These are phyloP conservation scores for Helicocarpus griseus DNA, from an alignment of 2,329 filamentous ascomycete genomes.

Conservation along the genomic window DNA sequence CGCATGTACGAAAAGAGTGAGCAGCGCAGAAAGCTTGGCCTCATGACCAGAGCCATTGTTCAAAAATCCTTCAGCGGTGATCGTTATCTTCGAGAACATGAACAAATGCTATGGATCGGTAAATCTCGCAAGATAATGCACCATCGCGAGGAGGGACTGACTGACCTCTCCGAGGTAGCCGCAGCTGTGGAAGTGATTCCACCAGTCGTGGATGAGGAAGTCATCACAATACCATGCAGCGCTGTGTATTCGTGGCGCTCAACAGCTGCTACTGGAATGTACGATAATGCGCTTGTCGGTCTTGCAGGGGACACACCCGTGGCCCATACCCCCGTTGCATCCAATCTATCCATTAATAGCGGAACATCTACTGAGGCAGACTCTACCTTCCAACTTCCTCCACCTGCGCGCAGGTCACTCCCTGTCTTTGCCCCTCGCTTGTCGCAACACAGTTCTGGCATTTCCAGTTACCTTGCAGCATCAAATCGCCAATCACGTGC, in stretches of 20 bases:
- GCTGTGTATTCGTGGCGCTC: constrained; percentile 29
- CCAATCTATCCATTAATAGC: constrained; percentile 21
- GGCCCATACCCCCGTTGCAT: constrained; percentile 15
- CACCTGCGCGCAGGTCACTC: constrained; percentile 12
- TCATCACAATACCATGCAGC: constrained; percentile 26
- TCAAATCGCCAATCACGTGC: not conserved
- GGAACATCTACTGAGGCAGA: constrained; percentile 23
- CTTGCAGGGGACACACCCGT: constrained; percentile 14
- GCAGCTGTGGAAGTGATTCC: constrained; percentile 17
- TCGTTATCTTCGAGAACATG: constrained; percentile 52
- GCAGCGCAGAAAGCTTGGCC: constrained; percentile 47
- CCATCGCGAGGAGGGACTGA: constrained; percentile 16
- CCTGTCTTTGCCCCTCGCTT: constrained; percentile 26
- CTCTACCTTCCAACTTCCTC: constrained; percentile 20
- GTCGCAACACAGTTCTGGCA: constrained; percentile 10
- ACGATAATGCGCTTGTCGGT: constrained; percentile 16
- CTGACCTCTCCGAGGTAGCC: constrained; percentile 19
- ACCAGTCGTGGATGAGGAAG: constrained; percentile 22
- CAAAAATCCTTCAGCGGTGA: constrained; percentile 51
- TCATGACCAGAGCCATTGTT: constrained; percentile 49
- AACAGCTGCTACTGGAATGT: constrained; percentile 23
- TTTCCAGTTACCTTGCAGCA: not conserved
- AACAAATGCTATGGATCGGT: constrained; percentile 49
- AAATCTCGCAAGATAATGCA: constrained; percentile 28
- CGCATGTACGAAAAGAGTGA: constrained; percentile 53